Base-by-base conservation (phyloP, 1,284 basidiomycete genomes). In the Cutaneotrichosporon daszewskae region DNA sequence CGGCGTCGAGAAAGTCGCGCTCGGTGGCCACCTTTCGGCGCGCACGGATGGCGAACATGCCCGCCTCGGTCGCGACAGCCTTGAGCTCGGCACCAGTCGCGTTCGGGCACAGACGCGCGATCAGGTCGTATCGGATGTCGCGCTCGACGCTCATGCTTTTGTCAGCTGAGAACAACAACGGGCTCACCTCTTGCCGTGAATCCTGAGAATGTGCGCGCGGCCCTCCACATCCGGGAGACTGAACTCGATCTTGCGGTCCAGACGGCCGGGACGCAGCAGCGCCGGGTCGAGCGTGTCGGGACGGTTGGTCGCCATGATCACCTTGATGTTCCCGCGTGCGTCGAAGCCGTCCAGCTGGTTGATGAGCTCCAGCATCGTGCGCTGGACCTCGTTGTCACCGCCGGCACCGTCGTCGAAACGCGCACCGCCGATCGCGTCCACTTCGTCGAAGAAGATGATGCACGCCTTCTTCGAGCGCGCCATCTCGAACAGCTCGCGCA, bases 381-480 rank as follows among this genome's bases (percentile, higher is more conserved):
- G 76, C 73, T 99, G 95, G 28, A 99, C 95, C 66, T 99, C 95
- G 63, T 99, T 98, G 63, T 99, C 95, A 35, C 95, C 95, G 42
- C 95, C 95, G 24, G 92, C 94, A 43, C 95, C 95, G 67, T 98
- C 95, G 66, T 98, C 95, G 66, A 96, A 97, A 47, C 95, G 81
- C n/a, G 95, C 94, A 49, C 94, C 95, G 68, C 95, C 95, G 58
- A 98, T 90, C 27, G 94, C 92, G 47, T 69, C 68, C 6, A 72
- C 83, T 75, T 98, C 95, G 62, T 99, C 95, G 60, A 99, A 98
- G 76, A 99, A 99, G 69, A 99, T 97, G 65, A 99, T 98, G 66
- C 95, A 98, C 2, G 95, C 95, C 73, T 97, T 98, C 77, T 98
- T 98, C 57, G 85, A 86, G 49, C 95, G 80, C 28, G 95, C 95